These are phyloP conservation scores for Blumeriella jaapii DNA, from an alignment of 2,329 filamentous ascomycete genomes.

Conservation along the genomic window DNA sequence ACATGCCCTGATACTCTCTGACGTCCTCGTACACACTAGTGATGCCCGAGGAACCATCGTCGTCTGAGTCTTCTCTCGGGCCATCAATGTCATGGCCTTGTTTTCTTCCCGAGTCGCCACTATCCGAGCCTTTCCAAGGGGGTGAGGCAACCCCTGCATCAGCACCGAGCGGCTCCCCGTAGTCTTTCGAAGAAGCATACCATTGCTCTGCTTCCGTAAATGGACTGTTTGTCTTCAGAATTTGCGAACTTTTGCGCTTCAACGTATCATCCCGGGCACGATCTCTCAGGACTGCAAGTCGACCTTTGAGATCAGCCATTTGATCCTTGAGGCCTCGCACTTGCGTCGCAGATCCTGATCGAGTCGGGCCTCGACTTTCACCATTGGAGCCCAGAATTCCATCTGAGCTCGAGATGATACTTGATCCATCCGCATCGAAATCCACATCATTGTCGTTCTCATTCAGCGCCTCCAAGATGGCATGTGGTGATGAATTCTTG, in stretches of 20 bases:
- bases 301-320: slow-evolving; percentile 56
- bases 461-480: slow-evolving; percentile 38
- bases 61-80: slow-evolving; percentile 2
- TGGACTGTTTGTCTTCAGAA: slow-evolving; percentile 44
- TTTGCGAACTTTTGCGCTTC: slow-evolving; percentile 49
- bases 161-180: slow-evolving; percentile 18
- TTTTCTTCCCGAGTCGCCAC: slow-evolving; percentile 6
- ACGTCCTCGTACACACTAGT: slow-evolving; percentile 25
- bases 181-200: slow-evolving; percentile 22
- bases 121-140: slow-evolving; percentile 17
- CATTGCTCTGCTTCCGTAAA: slow-evolving; percentile 28
- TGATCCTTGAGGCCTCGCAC: slow-evolving; percentile 52
- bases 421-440: slow-evolving; percentile 16
- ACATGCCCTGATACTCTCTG: slow-evolving; percentile 10
- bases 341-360: slow-evolving; percentile 29
- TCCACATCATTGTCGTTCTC: slow-evolving; percentile 36
- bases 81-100: neutral
- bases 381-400: slow-evolving; percentile 14
- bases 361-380: slow-evolving; percentile 18
- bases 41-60: slow-evolving; percentile 19
- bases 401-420: slow-evolving; percentile 17
- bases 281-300: slow-evolving; percentile 54
- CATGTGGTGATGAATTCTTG: slow-evolving; percentile 16
- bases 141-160: slow-evolving; percentile 20
- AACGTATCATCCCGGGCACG: slow-evolving; percentile 53